phyloP scores from a whole-genome alignment of 345 rosid species.

The Arabis hirsuta region DNA sequence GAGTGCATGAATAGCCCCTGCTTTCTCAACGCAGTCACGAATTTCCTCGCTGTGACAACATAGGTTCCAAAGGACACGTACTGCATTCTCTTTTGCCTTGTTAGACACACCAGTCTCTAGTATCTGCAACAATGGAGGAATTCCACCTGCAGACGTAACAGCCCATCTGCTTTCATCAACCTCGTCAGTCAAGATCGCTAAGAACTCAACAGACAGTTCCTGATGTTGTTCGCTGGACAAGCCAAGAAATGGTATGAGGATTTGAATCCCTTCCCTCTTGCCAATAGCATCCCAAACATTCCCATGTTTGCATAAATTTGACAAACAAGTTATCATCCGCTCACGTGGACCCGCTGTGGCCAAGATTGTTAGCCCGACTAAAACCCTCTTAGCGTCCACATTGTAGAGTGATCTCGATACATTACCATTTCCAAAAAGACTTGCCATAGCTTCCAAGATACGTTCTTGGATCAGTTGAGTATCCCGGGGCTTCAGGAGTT shows the following conservation, averaged over 20 bases:
- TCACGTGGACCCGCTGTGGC: constrained; percentile 64
- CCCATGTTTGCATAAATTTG: constrained; percentile 57
- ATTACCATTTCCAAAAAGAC: constrained; percentile 68
- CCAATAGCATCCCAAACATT: constrained; percentile 84
- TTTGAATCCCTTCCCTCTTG: constrained; percentile 84
- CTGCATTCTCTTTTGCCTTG: constrained; percentile 79
- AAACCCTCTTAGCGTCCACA: constrained; percentile 75
- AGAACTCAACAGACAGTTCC: constrained; percentile 69
- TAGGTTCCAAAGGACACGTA: constrained; percentile 72
- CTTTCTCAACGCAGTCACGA: constrained; percentile 81
- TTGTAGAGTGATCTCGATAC: constrained; percentile 55
- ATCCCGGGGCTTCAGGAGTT: constrained; percentile 69
- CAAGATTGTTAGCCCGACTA: constrained; percentile 72
- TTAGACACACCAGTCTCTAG: constrained; percentile 70
- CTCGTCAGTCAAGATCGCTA: constrained; percentile 74
- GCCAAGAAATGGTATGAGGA: constrained; percentile 77
- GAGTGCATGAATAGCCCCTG: constrained; percentile 78
- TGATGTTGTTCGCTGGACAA: constrained; percentile 87
- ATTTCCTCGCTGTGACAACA: constrained; percentile 89
- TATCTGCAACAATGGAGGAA: constrained; percentile 86
- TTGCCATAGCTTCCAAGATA: constrained; percentile 86
- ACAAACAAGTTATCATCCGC: constrained; percentile 60
- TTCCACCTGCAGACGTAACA: constrained; percentile 92
- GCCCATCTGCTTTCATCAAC: constrained; percentile 97
- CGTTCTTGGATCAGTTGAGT: constrained; percentile 75